These are phyloP conservation scores for Suillus fuscotomentosus DNA, from an alignment of 768 basidiomycete species.

Conservation along the genomic window DNA sequence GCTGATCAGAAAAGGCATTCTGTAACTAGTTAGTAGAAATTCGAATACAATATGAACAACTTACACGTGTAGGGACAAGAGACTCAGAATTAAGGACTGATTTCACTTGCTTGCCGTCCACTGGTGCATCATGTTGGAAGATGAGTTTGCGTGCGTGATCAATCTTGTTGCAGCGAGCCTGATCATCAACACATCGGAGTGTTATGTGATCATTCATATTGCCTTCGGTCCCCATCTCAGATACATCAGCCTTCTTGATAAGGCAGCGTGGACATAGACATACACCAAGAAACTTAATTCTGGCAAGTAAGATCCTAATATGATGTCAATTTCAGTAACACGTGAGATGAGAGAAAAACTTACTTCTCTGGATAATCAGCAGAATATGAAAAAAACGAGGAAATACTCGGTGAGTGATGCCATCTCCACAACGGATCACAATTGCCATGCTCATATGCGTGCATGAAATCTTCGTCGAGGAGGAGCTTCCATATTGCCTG, in stretches of 20 bases:
- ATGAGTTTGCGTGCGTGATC: background rate
- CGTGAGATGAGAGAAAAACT: background rate
- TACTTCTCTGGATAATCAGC: slow-evolving; percentile 24
- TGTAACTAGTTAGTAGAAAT: no score
- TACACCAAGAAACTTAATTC: slow-evolving; percentile 21
- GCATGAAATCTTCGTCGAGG: background rate
- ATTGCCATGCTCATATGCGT: background rate
- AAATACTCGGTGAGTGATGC: background rate
- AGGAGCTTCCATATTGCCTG: background rate
- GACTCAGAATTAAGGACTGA: no score
- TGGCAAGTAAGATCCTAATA: slow-evolving; percentile 17
- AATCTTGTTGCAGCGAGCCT: background rate
- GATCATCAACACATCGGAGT: background rate
- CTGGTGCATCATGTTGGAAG: background rate
- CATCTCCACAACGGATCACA: background rate
- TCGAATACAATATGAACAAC: no score
- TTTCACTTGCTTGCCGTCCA: no score
- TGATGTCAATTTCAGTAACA: background rate
- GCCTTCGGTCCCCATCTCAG: slow-evolving; percentile 9
- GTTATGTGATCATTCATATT: slow-evolving; percentile 3
- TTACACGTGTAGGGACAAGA: no score
- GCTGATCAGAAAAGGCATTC: no score
- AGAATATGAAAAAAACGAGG: slow-evolving; percentile 15
- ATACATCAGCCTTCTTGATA: slow-evolving; percentile 6
- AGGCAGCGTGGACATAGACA: slow-evolving; percentile 20